A percentile compares a stretch with the other conserved stretches of the same genome.
phyloP scores from a whole-genome alignment of 192 early-diverging fungal genomes.

The Backusella australiensis region DNA sequence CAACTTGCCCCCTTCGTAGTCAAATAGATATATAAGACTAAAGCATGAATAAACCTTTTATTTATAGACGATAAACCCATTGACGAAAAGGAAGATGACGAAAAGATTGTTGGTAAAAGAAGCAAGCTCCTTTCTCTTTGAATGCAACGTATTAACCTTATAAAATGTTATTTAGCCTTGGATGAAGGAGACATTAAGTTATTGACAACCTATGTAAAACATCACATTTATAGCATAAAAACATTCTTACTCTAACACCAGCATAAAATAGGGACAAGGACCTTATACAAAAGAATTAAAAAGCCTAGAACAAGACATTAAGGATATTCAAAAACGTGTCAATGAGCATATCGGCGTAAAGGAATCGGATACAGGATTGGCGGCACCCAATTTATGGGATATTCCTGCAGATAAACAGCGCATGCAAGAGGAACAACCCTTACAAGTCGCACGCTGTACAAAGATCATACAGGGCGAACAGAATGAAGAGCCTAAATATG shows the following conservation, averaged over 20 bases:
- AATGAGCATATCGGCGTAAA: constrained; percentile 99
- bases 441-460: constrained; percentile 97
- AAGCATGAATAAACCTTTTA: neutral
- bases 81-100: constrained; percentile 71
- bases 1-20: neutral
- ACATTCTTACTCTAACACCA: neutral
- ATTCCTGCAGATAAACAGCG: constrained; percentile 98
- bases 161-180: constrained; percentile 48
- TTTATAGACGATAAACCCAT: constrained; percentile 70
- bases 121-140: neutral
- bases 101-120: constrained; percentile 76
- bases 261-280: constrained; percentile 79
- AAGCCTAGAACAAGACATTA: constrained; percentile 91
- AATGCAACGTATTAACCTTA: too few relatives aligned
- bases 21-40: too few relatives aligned
- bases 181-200: constrained; percentile 92
- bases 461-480: constrained; percentile 96
- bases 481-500: constrained; percentile 90
- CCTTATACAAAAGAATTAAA: constrained; percentile 96
- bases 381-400: constrained; percentile 98
- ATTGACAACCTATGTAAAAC: constrained; percentile 85
- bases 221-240: neutral
- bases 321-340: constrained; percentile 96
- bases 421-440: constrained; percentile 92
- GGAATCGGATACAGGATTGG: constrained; percentile 97